Percentiles rank a stretch among this genome's conserved stretches.
Evolutionary conservation across 1,139 yeast species (phyloP).

Genomic region (Scheffersomyces stambukii): DNA sequence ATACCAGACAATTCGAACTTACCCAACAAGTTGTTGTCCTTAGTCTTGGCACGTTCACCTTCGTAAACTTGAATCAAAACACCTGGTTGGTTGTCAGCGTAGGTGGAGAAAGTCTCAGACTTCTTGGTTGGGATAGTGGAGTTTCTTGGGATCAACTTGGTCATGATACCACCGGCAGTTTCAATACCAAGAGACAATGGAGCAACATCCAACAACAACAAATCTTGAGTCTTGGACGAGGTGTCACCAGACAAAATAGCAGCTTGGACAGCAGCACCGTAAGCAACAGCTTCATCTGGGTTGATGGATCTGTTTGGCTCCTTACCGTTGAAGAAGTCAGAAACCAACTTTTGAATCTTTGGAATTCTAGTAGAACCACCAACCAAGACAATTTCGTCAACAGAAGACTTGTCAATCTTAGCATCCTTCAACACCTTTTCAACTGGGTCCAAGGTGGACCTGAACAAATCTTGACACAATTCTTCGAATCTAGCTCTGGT

Average conservation of each 20-base stretch:
- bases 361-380: constrained; percentile 99
- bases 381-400: constrained; percentile 93
- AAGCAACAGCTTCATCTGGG: constrained; percentile 99
- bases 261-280: constrained; percentile 99
- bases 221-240: constrained; percentile 71
- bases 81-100: constrained; percentile 96
- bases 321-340: constrained; percentile 98
- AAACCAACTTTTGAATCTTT: constrained; percentile 93
- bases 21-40: constrained; percentile 93
- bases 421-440: constrained; percentile 97
- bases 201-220: constrained; percentile 83
- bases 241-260: constrained; percentile 70
- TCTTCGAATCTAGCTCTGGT: constrained; percentile 99
- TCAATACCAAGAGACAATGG: constrained; percentile 96
- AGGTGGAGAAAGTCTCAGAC: constrained; percentile 94
- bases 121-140: constrained; percentile 96
- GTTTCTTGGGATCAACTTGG: constrained; percentile 94
- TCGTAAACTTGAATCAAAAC: constrained; percentile 94
- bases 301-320: constrained; percentile 91
- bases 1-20: constrained; percentile 93
- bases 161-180: constrained; percentile 98
- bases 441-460: constrained; percentile 94
- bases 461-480: constrained; percentile 92
- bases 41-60: constrained; percentile 96
- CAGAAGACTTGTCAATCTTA: constrained; percentile 80